Base-by-base conservation (phyloP, 495 filamentous ascomycete genomes). In the Filosporella fistucella region DNA sequence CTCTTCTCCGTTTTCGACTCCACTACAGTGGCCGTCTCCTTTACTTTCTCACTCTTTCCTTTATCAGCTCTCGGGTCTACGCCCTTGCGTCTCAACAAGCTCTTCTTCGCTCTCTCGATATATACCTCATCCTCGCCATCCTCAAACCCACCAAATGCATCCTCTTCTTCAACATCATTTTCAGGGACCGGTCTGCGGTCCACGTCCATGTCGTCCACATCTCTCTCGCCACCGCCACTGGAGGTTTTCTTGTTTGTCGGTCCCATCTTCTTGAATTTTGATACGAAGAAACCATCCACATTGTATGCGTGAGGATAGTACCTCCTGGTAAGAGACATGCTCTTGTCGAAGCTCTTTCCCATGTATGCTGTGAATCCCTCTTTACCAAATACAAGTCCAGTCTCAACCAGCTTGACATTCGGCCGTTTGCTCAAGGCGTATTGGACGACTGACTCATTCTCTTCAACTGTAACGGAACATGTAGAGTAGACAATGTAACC, bases 241-340 rank as follows among this genome's bases (percentile, higher is more conserved):
- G 30, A 20, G 24, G 24, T 41, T 10, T 17, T 45, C 49, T 77
- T 72, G 0, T 85, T 80, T 11, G 83, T 86, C 0, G 85, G 86
- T 11, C 79, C 93, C 23, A 77, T 78, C 78, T 98, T 98, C 70
- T 94, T 91, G 62, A 98, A 83, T 68, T 97, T 98, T 59, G 88
- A 85, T 47, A 97, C 93, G 63, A 94, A 98, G 82, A 98, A 98
- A 44, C 93, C 93, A 55, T 98, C 93, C 21, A 98, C 87, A 70
- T 98, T 98, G 72, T 91, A 91, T 34, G 87, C 75, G 56, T 97
- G 91, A 0, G 91, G 91, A 67, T 96, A 97, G 67, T 88, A 98
- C 42, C 94, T 75, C 42, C 88, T 76, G 13, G 91, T 91, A 56
- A 89, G 68, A 56, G 86, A 87, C 76, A 98, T 82, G 63, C 80